phyloP scores from a whole-genome alignment of 805 yeast species.

The Wickerhamiella hasegawae region DNA sequence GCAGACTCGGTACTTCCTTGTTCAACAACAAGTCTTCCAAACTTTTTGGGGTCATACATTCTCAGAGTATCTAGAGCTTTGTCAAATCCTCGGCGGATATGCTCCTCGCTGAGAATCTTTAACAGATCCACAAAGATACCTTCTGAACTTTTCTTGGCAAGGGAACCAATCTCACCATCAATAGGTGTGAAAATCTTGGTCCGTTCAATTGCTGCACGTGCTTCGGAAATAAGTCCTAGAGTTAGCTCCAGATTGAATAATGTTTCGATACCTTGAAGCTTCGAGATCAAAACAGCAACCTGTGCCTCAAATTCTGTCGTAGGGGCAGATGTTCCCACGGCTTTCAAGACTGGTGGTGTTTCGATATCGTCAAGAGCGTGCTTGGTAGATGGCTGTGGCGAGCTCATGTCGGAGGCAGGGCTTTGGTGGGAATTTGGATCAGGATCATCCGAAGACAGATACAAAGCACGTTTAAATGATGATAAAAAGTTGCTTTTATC shows the following conservation, averaged over 20 bases:
- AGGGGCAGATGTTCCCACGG: not conserved
- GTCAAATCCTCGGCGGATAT: constrained; percentile 70
- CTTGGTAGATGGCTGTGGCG: too few species aligned
- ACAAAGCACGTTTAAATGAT: constrained; percentile 33
- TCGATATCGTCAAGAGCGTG: too few species aligned
- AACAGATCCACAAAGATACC: constrained; percentile 56
- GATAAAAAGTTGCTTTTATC: constrained; percentile 37
- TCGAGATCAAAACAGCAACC: constrained; percentile 57
- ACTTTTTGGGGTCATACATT: constrained; percentile 47
- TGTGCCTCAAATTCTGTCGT: constrained; percentile 54
- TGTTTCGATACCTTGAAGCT: constrained; percentile 58
- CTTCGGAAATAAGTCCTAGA: constrained; percentile 50
- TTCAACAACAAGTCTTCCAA: constrained; percentile 16
- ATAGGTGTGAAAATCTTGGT: constrained; percentile 30
- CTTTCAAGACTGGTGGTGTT: not conserved
- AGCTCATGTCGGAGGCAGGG: constrained; percentile 3
- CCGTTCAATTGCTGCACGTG: constrained; percentile 46
- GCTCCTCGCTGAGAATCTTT: constrained; percentile 48
- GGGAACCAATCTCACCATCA: constrained; percentile 20
- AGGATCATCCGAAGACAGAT: constrained; percentile 2
- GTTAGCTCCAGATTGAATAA: constrained; percentile 72
- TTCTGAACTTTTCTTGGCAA: constrained; percentile 33
- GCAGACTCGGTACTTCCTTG: constrained; percentile 12
- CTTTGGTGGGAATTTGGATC: constrained; percentile 20
- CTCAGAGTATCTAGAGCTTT: constrained; percentile 58